Base-by-base conservation (phyloP, 805 yeast species). In the Wickerhamomyces chambardii region DNA sequence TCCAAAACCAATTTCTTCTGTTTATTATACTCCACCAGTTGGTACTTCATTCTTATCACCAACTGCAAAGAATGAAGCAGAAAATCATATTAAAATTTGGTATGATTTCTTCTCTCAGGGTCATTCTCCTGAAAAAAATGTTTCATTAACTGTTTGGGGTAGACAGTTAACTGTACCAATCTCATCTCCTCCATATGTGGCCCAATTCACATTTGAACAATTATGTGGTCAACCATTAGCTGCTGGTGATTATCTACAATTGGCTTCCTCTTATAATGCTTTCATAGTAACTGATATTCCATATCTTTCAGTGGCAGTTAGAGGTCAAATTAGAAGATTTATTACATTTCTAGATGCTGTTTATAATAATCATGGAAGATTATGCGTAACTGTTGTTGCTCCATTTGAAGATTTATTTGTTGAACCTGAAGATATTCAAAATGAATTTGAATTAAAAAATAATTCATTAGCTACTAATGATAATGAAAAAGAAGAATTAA, bases 301-400 rank as follows among this genome's bases (percentile, higher is more conserved):
- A 10, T 78, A 78, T 42, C 59, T 92, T 50, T 76, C 94, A 16
- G 68, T 82, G 11, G 70, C 80, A 45, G 81, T 75, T 32, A 71
- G 95, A 43, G 97, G 92, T 50, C 71, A 80, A 44, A 85, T 89
- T 17, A 70, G 97, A 51, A 66, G 98, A 47, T 90, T 92, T 53
- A 92, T 92, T 55, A 92, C 95, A 0, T 92, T 92, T 48, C 59
- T 92, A 36, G 98, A 92, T 56, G 97, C 98, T 0, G 94, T 89
- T 4, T 92, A 92, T 55, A 97, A 92, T 56, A 81, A 81, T 36
- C 89, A 85, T 46, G 84, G 94, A 9, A 71, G 87, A 50, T 61
- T 92, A 14, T 95, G 95, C 2, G 90, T 87, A 25, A 86, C 97
- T 0, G 81, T 87, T 0, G 95, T 84, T 2, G 89, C 87, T 9